Evolutionary conservation across 2,329 filamentous ascomycete species (phyloP), one percentile per base, ranked within the genome.

Genomic region (Coleophoma crateriformis): DNA sequence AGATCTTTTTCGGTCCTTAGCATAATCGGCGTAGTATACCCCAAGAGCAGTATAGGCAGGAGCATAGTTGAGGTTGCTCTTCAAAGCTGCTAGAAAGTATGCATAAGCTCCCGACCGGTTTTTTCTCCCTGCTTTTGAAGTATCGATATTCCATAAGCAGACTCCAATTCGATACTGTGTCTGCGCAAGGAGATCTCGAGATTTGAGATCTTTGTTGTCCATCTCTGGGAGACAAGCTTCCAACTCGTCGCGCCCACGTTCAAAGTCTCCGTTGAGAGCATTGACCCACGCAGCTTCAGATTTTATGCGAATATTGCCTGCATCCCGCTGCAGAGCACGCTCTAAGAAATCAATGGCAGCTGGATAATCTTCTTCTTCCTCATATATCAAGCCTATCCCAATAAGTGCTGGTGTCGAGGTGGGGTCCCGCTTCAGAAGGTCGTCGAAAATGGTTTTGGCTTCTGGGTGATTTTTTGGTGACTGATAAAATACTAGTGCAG

Each of bases 201-300:
- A 72, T 15, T 79, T 78, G 2, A 74, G 69, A 52, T 82, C 78
- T 56, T 85, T 77, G 3, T 78, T 71, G 53, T 84, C 77, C 15
- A 96, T 72, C 11, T 82, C 71, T 1, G 79, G 71, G 1, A 95
- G 69, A 52, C 87, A 90, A 7, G 74, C 74, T 59, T 90, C 79
- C 0, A 99, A 74, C 54, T 90, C 87, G 2, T 77, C 67, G 40
- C 84, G 76, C 10, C 88, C 90, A 17, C 70, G 70, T 47, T 76
- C 68, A 64, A 89, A 85, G 60, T 96, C 84, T 11, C 90, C 89
- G 60, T 84, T 87, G 13, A 95, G 76, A 10, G 90, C 88, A 62
- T 87, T 89, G 54, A 94, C 90, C 94, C 94, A 99, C 1, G 90
- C 92, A 15, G 90, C 82, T 68, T 99, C 95, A 14, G 87, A 86